Percentiles rank a stretch among this genome's conserved stretches.
These are phyloP conservation scores for Daldinia sp. DNA, from an alignment of 2,329 filamentous ascomycete species.

Conservation along the genomic window DNA sequence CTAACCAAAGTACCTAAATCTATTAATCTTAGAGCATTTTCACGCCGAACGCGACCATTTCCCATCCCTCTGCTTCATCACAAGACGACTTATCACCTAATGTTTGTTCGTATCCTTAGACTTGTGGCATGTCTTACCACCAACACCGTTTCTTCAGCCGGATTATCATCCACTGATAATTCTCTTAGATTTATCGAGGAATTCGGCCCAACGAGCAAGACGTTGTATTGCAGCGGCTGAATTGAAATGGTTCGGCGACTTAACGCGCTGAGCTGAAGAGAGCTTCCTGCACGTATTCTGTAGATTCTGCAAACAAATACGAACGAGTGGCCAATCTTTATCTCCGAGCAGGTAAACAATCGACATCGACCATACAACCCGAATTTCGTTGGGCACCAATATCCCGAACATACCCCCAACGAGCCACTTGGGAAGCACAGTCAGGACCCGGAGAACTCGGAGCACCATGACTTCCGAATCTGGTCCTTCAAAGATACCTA, in stretches of 20 bases:
- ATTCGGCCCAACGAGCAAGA: constrained; percentile 20
- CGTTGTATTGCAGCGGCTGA: constrained; percentile 35
- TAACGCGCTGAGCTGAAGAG: constrained; percentile 6
- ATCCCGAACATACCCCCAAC: background rate
- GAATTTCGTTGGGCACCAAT: constrained; percentile 26
- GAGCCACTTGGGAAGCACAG: background rate
- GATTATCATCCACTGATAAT: constrained; percentile 16
- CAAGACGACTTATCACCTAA: constrained; percentile 14
- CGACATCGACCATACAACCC: background rate
- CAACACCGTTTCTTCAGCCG: constrained; percentile 15
- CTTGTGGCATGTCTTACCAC: constrained; percentile 23
- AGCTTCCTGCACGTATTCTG: constrained; percentile 13
- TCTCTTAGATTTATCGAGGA: constrained; percentile 2
- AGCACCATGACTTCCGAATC: constrained; percentile 44
- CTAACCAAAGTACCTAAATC: background rate
- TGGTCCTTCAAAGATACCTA: constrained; percentile 36
- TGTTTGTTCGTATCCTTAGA: constrained; percentile 32
- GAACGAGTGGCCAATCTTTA: background rate
- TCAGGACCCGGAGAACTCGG: background rate
- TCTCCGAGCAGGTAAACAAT: constrained; percentile 2
- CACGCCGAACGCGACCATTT: constrained; percentile 27
- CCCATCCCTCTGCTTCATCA: background rate
- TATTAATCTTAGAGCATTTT: constrained; percentile 20
- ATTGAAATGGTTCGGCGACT: constrained; percentile 24
- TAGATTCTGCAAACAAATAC: constrained; percentile 5